A percentile compares a stretch with the other conserved stretches of the same genome.
These are phyloP conservation scores for Rhizophlyctis rosea DNA, from an alignment of 192 early-diverging fungal species.

Conservation along the genomic window DNA sequence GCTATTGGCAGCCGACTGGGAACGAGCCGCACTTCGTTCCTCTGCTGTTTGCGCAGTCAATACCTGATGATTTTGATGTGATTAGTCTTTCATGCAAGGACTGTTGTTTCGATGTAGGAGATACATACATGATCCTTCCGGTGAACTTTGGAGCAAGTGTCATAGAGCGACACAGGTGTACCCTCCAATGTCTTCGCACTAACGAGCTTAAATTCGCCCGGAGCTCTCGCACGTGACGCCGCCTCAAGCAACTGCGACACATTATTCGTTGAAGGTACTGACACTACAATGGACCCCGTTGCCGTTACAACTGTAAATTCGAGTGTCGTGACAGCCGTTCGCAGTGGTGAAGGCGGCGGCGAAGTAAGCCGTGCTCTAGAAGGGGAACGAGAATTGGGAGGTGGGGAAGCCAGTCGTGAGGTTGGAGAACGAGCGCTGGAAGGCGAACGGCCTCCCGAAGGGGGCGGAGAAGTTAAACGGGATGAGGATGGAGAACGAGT, in stretches of 20 bases:
- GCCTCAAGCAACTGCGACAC: neutral
- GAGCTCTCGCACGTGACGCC: neutral
- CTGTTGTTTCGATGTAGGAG: constrained; percentile 8
- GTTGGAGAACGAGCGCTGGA: neutral
- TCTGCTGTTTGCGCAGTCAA: too few species aligned
- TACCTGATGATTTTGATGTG: too few species aligned
- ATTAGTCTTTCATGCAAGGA: too few species aligned
- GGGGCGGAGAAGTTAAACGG: neutral
- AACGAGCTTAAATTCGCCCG: constrained; percentile 1
- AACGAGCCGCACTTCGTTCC: constrained; percentile 14
- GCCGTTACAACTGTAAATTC: constrained; percentile 21
- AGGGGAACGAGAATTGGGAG: too few species aligned
- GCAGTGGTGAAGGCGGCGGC: too few species aligned
- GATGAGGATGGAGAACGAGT: neutral
- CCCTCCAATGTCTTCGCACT: constrained; percentile 15
- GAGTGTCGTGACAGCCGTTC: too few species aligned
- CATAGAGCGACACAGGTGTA: neutral
- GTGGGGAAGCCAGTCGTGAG: neutral
- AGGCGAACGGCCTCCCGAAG: neutral
- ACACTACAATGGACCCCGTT: neutral
- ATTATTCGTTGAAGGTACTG: constrained; percentile 8
- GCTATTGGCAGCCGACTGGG: constrained; percentile 14
- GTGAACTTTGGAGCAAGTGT: constrained; percentile 9
- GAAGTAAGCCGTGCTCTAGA: too few species aligned
- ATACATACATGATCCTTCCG: constrained; percentile 20